Evolutionary conservation across 1,284 basidiomycete species (phyloP).

Genomic region (Trametes hirsuta): DNA sequence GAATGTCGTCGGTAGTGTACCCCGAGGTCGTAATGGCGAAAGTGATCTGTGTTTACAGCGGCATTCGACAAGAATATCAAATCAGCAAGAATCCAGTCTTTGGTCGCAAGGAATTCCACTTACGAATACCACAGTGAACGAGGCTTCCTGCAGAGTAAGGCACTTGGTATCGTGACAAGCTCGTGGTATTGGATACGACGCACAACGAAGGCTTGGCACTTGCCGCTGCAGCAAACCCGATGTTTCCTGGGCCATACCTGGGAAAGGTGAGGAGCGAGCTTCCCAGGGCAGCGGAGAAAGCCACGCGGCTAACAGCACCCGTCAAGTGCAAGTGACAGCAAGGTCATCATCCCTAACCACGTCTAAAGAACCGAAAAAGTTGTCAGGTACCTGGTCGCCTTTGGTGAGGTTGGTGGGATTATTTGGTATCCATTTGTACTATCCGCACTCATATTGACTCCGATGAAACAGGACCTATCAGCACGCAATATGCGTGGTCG

Average conservation of each 20-base stretch:
- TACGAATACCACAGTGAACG: neutral
- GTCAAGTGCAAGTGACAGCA: neutral
- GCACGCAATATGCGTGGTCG: no score
- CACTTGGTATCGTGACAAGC: neutral
- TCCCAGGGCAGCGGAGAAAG: slow-evolving; percentile 2
- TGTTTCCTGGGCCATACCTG: neutral
- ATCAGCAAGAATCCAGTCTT: neutral
- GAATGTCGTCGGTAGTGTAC: neutral
- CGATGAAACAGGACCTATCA: no score
- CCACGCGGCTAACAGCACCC: neutral
- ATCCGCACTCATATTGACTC: no score
- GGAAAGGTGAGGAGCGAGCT: neutral
- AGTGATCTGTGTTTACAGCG: no score
- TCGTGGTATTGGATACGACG: neutral
- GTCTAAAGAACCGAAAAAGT: no score
- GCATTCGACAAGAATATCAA: no score
- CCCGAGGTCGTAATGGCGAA: no score
- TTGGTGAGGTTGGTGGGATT: no score
- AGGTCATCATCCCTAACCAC: neutral
- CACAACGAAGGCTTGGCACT: slow-evolving; percentile 6
- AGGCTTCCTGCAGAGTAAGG: neutral
- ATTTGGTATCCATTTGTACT: no score
- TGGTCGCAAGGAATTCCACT: neutral
- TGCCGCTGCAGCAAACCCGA: slow-evolving; percentile 7
- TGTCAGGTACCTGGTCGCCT: no score